A percentile compares a stretch with the other conserved stretches of the same genome.
Conservation (phyloP, 257 asterid species). For the Solanum pinnatisectum region DNA sequence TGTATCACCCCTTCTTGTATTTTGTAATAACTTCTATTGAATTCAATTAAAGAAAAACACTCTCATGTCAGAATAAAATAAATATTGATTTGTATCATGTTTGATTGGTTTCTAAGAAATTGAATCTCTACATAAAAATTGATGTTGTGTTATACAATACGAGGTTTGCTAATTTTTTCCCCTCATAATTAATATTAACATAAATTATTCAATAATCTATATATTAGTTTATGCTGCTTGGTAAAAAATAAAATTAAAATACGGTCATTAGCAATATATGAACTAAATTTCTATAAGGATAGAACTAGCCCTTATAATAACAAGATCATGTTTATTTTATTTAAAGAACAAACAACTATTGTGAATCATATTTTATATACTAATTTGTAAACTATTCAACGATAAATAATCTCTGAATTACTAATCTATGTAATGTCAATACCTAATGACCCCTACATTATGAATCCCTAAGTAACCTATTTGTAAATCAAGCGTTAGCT, state of each 20-base stretch:
- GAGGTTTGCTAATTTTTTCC: background rate
- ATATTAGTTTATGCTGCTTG: background rate
- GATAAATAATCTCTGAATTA: no score
- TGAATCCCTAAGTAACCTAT: background rate
- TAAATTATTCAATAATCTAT: background rate
- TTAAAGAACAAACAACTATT: background rate
- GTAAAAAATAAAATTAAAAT: background rate
- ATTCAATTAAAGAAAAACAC: background rate
- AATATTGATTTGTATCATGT: background rate
- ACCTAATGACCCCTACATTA: background rate
- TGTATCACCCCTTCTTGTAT: no score
- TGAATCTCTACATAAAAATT: background rate
- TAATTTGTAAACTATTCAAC: background rate
- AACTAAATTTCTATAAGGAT: background rate
- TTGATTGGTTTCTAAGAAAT: background rate
- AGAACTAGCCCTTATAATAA: background rate
- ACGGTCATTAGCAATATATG: no score
- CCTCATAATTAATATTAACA: background rate
- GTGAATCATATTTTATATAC: no score
- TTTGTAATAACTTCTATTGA: no score
- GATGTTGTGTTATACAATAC: background rate
- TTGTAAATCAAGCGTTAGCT: background rate
- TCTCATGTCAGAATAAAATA: background rate
- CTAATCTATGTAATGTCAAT: background rate
- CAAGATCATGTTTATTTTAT: background rate